phyloP scores from a whole-genome alignment of 768 basidiomycete species.

The Mycena galopus region DNA sequence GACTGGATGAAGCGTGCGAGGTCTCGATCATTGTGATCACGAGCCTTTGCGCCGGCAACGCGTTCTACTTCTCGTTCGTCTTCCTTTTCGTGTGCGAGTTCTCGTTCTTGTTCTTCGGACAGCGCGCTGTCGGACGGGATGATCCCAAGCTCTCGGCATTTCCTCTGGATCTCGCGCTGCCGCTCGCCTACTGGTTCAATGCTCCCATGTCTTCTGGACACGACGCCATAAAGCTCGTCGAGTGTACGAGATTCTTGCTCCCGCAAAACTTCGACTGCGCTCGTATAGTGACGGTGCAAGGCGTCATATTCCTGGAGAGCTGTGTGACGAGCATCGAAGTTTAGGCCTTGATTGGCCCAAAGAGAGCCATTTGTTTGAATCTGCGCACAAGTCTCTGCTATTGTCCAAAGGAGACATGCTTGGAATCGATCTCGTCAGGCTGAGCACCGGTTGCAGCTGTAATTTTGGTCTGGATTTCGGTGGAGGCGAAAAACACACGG shows the following conservation, averaged over 20 bases:
- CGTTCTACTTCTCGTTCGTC: constrained; percentile 28
- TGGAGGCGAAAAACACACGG: constrained; percentile 37
- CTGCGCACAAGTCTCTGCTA: constrained; percentile 15
- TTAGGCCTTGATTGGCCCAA: constrained; percentile 29
- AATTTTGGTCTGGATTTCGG: constrained; percentile 17
- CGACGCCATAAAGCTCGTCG: constrained; percentile 24
- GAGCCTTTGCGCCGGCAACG: constrained; percentile 4
- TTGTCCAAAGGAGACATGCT: constrained; percentile 24
- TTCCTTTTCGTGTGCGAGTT: constrained; percentile 29
- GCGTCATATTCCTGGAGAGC: constrained; percentile 6
- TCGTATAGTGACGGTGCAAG: background rate
- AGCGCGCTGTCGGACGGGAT: background rate
- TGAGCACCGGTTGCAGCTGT: background rate
- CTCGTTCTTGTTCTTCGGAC: constrained; percentile 30
- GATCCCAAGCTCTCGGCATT: constrained; percentile 6
- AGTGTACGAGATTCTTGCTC: constrained; percentile 22
- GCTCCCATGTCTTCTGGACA: background rate
- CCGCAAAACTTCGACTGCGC: background rate
- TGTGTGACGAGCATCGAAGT: constrained; percentile 19
- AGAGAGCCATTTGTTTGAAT: constrained; percentile 19
- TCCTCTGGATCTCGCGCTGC: background rate
- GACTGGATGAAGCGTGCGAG: constrained; percentile 4
- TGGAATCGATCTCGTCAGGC: constrained; percentile 13
- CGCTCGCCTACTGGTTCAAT: background rate
- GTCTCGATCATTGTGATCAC: background rate